Base-by-base conservation (phyloP, 306 rosid species). In the Cucurbita maxima region DNA sequence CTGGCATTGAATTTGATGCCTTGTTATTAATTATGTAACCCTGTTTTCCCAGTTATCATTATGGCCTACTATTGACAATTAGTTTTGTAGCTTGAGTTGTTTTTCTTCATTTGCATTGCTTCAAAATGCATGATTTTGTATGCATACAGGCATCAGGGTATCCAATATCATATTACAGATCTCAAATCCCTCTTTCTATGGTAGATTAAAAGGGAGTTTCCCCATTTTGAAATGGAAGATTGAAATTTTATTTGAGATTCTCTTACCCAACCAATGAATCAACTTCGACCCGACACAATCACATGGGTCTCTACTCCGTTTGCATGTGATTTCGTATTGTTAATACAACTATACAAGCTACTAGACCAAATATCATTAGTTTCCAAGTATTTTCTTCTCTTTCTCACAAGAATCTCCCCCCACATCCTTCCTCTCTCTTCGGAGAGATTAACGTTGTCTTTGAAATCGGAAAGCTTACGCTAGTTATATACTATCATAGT, bases 41-140 rank as follows among this genome's bases (percentile, higher is more conserved):
- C 98, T 78, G 97, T 94, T 78, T 84, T 94, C 97, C 97, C 1
- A 90, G 98, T 66, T 97, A 94, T 83, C 98, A 94, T 73, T 94
- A 83, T 73, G 97, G 98, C 67, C 73, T 94, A 81, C 86, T 90
- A 72, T 85, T 94, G 83, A 84, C 97, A 30, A 78, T 94, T 64
- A 20, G 54, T 57, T 70, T 50, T 58, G 76, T 57, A 8, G 50
- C 18, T 15, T 43, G 54, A 19, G 14, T 16, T 18, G 54, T 20
- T 48, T 50, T 48, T 25, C 14, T 48, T 69, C 25, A 34, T 69
- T 51, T 69, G 58, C 72, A 20, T 38, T 67, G 58, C 74, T 69
- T 47, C 22, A 69, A 25, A 62, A 67, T 48, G 38, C 58, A 69
- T 48, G 72, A 37, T 44, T 66, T 44, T 30, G 34, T 30, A 30